phyloP scores from a whole-genome alignment of 2,329 filamentous ascomycete species.

The Pseudogymnoascus pannorum region DNA sequence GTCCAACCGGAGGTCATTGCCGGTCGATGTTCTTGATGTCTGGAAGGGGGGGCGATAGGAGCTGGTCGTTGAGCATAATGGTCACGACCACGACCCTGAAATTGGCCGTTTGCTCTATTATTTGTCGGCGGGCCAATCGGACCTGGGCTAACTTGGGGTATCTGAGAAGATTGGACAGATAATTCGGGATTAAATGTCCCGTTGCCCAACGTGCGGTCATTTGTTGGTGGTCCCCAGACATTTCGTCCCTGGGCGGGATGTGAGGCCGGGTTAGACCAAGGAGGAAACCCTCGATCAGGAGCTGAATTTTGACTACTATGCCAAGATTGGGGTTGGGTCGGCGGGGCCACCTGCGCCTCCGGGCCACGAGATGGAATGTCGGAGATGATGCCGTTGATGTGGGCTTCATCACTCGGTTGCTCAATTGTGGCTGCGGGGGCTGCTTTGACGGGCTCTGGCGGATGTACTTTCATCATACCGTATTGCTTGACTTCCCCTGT shows the following conservation, averaged over 20 bases:
- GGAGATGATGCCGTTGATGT: background rate
- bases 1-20: constrained; percentile 3
- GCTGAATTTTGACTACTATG: constrained; percentile 25
- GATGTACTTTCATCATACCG: constrained; percentile 39
- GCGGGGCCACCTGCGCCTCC: background rate
- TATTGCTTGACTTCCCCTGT: constrained; percentile 36
- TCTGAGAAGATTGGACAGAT: constrained; percentile 32
- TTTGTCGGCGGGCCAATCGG: constrained; percentile 29
- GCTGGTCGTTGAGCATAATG: constrained; percentile 24
- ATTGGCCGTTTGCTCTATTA: constrained; percentile 23
- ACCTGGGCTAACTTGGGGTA: constrained; percentile 22
- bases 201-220: constrained; percentile 66
- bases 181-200: constrained; percentile 65
- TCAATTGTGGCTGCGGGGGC: background rate
- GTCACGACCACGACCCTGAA: constrained; percentile 23
- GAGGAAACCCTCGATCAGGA: constrained; percentile 38
- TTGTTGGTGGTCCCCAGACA: constrained; percentile 70
- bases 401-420: background rate
- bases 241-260: constrained; percentile 43
- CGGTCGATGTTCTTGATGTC: constrained; percentile 15
- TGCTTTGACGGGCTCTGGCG: constrained; percentile 30
- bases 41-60: constrained; percentile 28
- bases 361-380: background rate
- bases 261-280: constrained; percentile 38
- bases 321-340: constrained; percentile 23